phyloP scores from a whole-genome alignment of 2,329 filamentous ascomycete species.

The Xylariaceae sp. region DNA sequence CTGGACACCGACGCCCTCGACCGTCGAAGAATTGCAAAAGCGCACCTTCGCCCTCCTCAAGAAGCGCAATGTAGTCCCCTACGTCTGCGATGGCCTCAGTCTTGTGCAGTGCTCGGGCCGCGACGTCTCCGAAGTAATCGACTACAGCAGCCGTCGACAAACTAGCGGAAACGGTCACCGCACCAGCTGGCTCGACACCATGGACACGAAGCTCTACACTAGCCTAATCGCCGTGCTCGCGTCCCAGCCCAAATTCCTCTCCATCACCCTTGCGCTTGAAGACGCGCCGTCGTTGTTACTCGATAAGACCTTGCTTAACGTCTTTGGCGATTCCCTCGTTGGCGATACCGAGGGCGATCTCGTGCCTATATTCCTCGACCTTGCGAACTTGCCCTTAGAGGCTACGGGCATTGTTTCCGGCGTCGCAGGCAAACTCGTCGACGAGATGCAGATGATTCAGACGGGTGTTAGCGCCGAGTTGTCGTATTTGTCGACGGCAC shows the following conservation, averaged over 20 bases:
- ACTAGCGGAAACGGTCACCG: slow-evolving; percentile 35
- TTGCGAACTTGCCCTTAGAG: slow-evolving; percentile 74
- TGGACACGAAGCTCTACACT: slow-evolving; percentile 60
- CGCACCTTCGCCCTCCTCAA: slow-evolving; percentile 82
- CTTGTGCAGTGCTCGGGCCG: slow-evolving; percentile 78
- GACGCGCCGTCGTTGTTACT: slow-evolving; percentile 70
- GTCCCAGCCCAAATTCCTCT: slow-evolving; percentile 64
- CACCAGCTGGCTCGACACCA: slow-evolving; percentile 50
- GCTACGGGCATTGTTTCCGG: slow-evolving; percentile 94
- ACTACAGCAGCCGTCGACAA: slow-evolving; percentile 34
- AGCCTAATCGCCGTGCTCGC: slow-evolving; percentile 57
- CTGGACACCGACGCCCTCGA: slow-evolving; percentile 70
- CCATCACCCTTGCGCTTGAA: slow-evolving; percentile 64
- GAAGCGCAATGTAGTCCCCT: slow-evolving; percentile 67
- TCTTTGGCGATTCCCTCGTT: slow-evolving; percentile 69
- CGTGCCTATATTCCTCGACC: slow-evolving; percentile 82
- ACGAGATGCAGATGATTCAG: slow-evolving; percentile 55
- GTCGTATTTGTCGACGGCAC: slow-evolving; percentile 83
- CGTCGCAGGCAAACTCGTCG: slow-evolving; percentile 75
- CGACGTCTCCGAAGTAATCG: slow-evolving; percentile 40
- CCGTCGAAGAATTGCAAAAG: slow-evolving; percentile 70
- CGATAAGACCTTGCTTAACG: slow-evolving; percentile 59
- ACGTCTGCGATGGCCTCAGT: slow-evolving; percentile 61
- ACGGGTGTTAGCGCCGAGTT: slow-evolving; percentile 59
- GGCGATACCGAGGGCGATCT: slow-evolving; percentile 67